Percentiles rank a stretch among this genome's conserved stretches.
Conservation (phyloP, 192 early-diverging fungal species). For the Pilobolus umbonatus region DNA sequence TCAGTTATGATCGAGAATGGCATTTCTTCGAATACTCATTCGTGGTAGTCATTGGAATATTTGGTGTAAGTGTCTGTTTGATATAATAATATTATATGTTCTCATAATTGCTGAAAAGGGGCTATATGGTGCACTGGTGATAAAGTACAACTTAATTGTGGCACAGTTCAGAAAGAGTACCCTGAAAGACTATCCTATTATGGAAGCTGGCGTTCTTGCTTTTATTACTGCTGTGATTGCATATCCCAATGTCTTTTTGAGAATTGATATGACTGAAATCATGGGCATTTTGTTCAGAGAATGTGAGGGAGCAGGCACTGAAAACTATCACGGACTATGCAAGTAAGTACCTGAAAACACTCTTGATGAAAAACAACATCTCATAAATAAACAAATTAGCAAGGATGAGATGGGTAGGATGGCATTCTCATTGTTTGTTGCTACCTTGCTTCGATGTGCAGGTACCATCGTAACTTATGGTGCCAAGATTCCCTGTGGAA, state of each 20-base stretch:
- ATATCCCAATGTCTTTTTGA: conserved; percentile 68
- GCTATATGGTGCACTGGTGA: conserved; percentile 73
- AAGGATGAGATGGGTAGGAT: conserved; percentile 31
- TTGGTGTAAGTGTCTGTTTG: conserved; percentile 55
- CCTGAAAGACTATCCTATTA: conserved; percentile 59
- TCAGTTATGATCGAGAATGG: conserved; percentile 89
- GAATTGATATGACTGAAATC: conserved; percentile 84
- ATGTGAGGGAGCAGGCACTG: conserved; percentile 51
- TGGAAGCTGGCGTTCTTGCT: conserved; percentile 60
- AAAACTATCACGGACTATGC: conserved; percentile 62
- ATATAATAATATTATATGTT: neutral
- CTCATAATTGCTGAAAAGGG: conserved; percentile 41
- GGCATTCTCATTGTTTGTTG: conserved; percentile 43
- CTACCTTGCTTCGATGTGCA: conserved; percentile 49
- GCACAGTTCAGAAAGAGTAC: conserved; percentile 67
- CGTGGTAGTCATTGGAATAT: conserved; percentile 70
- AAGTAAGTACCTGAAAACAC: conserved; percentile 30
- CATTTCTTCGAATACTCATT: conserved; percentile 89
- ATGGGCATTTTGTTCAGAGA: conserved; percentile 71
- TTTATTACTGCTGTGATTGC: conserved; percentile 62
- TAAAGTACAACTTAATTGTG: conserved; percentile 65
- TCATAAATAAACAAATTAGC: conserved; percentile 19
- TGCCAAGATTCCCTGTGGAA: conserved; percentile 64
- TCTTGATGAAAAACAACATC: conserved; percentile 18
- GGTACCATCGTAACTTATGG: conserved; percentile 63